Conservation (phyloP, 305 asterid genomes). For the Fraxinus sp. region DNA sequence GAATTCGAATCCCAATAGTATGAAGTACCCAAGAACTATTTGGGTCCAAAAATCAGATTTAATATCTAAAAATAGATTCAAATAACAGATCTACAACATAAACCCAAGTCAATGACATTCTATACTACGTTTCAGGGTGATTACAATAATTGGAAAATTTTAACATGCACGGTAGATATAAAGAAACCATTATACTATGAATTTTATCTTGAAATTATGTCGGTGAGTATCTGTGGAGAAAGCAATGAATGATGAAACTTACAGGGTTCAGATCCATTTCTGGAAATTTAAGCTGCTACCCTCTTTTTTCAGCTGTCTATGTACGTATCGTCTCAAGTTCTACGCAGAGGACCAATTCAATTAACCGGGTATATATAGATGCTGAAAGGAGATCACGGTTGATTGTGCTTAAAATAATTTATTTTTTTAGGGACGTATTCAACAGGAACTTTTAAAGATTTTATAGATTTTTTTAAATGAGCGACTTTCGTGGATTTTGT, state of each 20-base stretch:
- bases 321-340: not conserved
- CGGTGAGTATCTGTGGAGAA: not conserved
- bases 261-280: slow-evolving; percentile 35
- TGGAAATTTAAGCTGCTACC: not conserved
- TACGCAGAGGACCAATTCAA: not conserved
- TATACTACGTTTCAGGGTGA: not conserved
- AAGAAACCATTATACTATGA: not conserved
- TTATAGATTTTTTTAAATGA: no score
- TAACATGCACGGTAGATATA: not conserved
- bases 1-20: not conserved
- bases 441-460: no score
- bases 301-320: not conserved
- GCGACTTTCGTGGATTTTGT: no score
- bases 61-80: not conserved
- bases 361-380: not conserved
- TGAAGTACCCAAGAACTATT: slow-evolving; percentile 9
- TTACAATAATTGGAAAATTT: not conserved
- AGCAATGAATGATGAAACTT: slow-evolving; percentile 3
- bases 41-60: not conserved
- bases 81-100: slow-evolving; percentile 25
- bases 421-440: no score
- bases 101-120: not conserved
- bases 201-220: not conserved
- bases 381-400: not conserved
- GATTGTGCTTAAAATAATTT: not conserved